Evolutionary conservation across 139 green algal genomes (phyloP), one percentile per base, ranked within the genome.

Genomic region (Chlamydomonas sp.): DNA sequence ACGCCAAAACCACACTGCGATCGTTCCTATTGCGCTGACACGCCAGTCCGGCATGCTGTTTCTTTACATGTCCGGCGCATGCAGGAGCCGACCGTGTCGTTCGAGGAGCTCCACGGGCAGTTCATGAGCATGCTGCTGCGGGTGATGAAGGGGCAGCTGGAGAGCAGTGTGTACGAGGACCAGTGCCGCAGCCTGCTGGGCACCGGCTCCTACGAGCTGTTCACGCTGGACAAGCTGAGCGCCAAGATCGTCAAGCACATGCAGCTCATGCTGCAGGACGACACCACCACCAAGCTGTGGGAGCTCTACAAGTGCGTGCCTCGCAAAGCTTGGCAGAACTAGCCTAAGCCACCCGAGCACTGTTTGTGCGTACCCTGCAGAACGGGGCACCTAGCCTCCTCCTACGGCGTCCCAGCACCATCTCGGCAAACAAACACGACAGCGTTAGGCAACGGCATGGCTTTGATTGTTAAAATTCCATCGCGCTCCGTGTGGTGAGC

Each of bases 191-290:
- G 85, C 9, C 86, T 96, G 90, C 90, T 96, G 75, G 97, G 97
- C 83, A 98, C 97, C 31, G 96, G 97, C 88, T 96, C 91, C 66
- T 99, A 98, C 88, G 92, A 98, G 85, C 93, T 99, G 18, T 99
- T 99, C 95, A 99, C 97, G 63, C 92, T 99, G 75, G 97, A 99
- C 94, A 99, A 99, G 94, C 95, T 99, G 59, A 94, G 98, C 69
- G 92, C 93, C 87, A 98, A 98, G 91, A 79, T 99, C 4, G 92
- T 99, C 31, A 98, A 98, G 90, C 97, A 99, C 82, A 92, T 94
- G 90, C 87, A 90, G 87, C 61, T 92, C 59, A 90, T 97, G 78
- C 85, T 96, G 72, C 63, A 80, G 63, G 96, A 98, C 12, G 96
- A 98, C 10, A 60, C 93, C 57, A 88, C 80, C 31, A 87, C 71